A percentile compares a stretch with the other conserved stretches of the same genome.
Evolutionary conservation across 179 eudicot species (phyloP).

Genomic region (Beta corolliflora): DNA sequence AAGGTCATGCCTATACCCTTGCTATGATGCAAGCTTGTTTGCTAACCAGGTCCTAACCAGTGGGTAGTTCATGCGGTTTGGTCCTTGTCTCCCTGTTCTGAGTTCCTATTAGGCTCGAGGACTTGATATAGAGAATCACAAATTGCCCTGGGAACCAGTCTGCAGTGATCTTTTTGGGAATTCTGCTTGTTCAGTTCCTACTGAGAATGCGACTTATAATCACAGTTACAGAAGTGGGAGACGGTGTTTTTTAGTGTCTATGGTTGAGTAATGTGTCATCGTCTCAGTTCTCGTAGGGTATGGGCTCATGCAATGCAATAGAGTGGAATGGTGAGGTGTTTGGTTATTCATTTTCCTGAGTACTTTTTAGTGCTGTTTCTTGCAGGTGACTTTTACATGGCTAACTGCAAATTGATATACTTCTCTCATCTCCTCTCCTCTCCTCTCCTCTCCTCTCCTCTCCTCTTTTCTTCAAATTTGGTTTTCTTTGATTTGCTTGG

Average conservation of each 20-base stretch:
- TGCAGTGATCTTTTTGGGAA: conserved; percentile 19
- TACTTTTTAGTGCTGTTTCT: neutral
- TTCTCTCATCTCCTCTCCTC: neutral
- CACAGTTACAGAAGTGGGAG: neutral
- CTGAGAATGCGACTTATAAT: conserved; percentile 4
- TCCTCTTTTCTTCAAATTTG: neutral
- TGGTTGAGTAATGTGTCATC: neutral
- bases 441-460: neutral
- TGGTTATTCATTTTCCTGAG: too few relatives aligned
- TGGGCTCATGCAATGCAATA: neutral
- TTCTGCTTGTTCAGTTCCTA: conserved; percentile 11
- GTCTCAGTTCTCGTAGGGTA: neutral
- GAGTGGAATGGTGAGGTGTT: neutral
- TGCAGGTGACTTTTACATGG: neutral
- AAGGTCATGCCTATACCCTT: neutral
- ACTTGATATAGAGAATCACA: conserved; percentile 8
- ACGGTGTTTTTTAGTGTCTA: conserved; percentile 1
- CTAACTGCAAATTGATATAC: neutral
- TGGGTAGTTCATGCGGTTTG: conserved; percentile 23
- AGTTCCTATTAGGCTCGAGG: conserved; percentile 23
- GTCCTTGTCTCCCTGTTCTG: conserved; percentile 6
- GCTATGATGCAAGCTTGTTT: conserved; percentile 6
- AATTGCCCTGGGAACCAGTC: conserved; percentile 8
- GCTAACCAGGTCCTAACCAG: conserved; percentile 1
- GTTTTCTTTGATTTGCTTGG: neutral